A percentile compares a stretch with the other conserved stretches of the same genome.
Conservation (phyloP, 768 basidiomycete genomes). For the Mycena galopus region DNA sequence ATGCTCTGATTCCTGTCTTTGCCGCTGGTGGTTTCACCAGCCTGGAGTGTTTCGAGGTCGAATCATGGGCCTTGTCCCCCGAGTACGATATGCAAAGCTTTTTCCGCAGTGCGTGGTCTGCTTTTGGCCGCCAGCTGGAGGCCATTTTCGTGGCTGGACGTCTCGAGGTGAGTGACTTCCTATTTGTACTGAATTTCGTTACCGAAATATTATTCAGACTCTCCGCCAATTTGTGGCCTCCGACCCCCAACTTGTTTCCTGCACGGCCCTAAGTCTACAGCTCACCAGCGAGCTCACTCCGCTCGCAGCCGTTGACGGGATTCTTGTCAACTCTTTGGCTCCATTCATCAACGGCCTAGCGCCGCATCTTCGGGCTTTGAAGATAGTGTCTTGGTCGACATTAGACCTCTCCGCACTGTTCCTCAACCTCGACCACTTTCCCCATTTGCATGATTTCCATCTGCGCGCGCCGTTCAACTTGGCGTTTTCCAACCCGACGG, state of each 20-base stretch:
- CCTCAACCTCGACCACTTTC: conserved; percentile 47
- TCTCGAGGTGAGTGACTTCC: conserved; percentile 38
- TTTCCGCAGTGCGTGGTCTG: conserved; percentile 53
- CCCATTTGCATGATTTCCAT: conserved; percentile 48
- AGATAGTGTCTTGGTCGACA: conserved; percentile 56
- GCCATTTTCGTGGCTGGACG: conserved; percentile 54
- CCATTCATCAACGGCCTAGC: conserved; percentile 57
- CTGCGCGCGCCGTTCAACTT: conserved; percentile 57
- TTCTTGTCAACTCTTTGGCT: conserved; percentile 49
- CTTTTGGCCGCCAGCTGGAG: conserved; percentile 53
- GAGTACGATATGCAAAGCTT: conserved; percentile 47
- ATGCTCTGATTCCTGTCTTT: conserved; percentile 46
- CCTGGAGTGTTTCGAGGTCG: conserved; percentile 52
- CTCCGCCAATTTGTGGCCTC: conserved; percentile 51
- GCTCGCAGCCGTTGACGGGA: conserved; percentile 35
- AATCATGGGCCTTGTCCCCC: conserved; percentile 53
- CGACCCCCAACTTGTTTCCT: conserved; percentile 45
- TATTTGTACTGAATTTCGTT: not conserved
- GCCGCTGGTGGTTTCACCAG: conserved; percentile 45
- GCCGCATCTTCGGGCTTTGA: conserved; percentile 50
- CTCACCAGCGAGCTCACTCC: conserved; percentile 51
- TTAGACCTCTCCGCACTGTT: conserved; percentile 59
- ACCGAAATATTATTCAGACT: conserved; percentile 14
- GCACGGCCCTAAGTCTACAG: conserved; percentile 55
- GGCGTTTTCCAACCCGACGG: conserved; percentile 52